Base-by-base conservation (phyloP, 345 rosid genomes). In the Lepidium sativum region DNA sequence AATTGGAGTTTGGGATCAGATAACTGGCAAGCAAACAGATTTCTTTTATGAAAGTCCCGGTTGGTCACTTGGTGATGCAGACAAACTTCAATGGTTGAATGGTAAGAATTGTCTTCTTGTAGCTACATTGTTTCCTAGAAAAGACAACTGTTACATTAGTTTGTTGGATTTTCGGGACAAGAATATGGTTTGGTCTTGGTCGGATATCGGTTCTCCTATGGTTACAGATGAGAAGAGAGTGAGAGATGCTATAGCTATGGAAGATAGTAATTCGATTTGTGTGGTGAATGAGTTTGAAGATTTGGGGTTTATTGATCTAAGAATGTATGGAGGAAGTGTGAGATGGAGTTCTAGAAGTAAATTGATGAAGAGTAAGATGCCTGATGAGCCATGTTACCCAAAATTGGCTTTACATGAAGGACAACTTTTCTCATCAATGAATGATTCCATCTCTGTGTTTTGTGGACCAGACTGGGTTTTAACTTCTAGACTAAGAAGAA, bases 1-100 rank as follows among this genome's bases (percentile, higher is more conserved):
- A 11, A 71, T 94, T 68, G 99, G 99, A 9, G 96, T 94, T 67
- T 94, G 99, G 97, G 99, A 94, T 69, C 99, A 85, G 54, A 69
- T 83, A 12, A 80, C 92, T 0, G 96, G 95, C 5, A 82, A 88
- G 64, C 97, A 90, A 65, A 78, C 80, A 0, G 99, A 94, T 78
- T 90, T 94, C 78, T 88, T 90, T 67, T 86, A 94, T 54, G 97
- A 94, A 33, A 71, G 81, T 50, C 83, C 86, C 0, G 92, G 91
- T 21, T 92, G 97, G 97, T 88, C 97, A 3, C 77, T 94, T 4
- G 99, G 99, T 11, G 97, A 94, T 63, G 99, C 96, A 1, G 99
- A 90, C 70, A 88, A 84, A 81, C 71, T 94, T 27, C 96, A 94
- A 20, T 94, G 97, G 95, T 16, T 94, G 42, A 71, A 78, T 35